These are phyloP conservation scores for Tripterygium wilfordii DNA, from an alignment of 177 flowering plant species.

Conservation along the genomic window DNA sequence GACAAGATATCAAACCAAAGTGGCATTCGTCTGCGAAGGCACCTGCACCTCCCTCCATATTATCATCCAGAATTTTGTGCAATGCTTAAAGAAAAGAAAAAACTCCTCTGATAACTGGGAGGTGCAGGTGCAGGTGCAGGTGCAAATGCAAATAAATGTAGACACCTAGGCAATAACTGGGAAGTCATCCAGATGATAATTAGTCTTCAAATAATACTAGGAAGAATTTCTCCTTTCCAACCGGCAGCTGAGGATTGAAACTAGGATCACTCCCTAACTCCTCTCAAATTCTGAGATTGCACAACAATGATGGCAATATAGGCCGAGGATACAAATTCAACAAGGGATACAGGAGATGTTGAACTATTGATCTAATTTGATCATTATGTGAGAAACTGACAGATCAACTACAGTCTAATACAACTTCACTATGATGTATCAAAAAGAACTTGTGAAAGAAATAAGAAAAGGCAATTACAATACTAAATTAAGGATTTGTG, in stretches of 20 bases:
- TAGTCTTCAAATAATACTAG: too few species aligned
- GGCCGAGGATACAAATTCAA: too few species aligned
- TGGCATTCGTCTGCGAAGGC: conserved; percentile 23
- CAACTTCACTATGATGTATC: conserved; percentile 3
- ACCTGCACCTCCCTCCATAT: conserved; percentile 18
- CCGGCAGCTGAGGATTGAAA: too few species aligned
- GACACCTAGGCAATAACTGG: conserved; percentile 1
- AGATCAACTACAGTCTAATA: conserved; percentile 8
- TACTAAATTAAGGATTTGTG: too few species aligned
- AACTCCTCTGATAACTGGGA: too few species aligned
- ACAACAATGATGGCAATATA: too few species aligned
- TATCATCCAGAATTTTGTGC: too few species aligned
- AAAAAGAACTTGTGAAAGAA: not conserved
- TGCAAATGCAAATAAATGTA: conserved; percentile 35
- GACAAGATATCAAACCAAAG: conserved; percentile 4
- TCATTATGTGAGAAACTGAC: conserved; percentile 7
- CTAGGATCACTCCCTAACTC: too few species aligned
- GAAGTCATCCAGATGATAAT: too few species aligned
- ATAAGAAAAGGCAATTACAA: conserved; percentile 10
- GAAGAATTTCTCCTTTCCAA: not conserved
- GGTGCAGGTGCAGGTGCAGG: conserved; percentile 37
- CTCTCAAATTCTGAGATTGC: not conserved
- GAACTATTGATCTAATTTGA: not conserved
- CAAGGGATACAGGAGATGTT: not conserved
- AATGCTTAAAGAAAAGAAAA: too few species aligned